Evolutionary conservation across 2,329 filamentous ascomycete genomes (phyloP).

Genomic region (Laburnicola sp.): DNA sequence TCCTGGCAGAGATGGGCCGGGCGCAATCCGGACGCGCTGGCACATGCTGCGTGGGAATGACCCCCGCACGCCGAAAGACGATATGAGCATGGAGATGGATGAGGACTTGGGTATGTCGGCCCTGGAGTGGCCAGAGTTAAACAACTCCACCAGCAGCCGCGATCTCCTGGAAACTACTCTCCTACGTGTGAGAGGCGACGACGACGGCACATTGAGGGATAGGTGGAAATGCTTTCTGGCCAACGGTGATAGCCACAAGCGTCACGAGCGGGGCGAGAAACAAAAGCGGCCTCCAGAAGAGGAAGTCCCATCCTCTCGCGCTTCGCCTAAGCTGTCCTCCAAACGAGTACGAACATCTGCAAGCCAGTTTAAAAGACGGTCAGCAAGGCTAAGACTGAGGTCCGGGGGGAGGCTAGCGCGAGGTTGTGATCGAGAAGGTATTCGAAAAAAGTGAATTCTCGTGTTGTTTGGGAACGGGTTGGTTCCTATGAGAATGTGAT

Average conservation of each 20-base stretch:
- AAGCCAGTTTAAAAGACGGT: background rate
- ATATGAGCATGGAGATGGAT: background rate
- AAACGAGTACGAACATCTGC: background rate
- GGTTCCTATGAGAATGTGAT: too few species aligned
- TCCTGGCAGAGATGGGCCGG: too few species aligned
- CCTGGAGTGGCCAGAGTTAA: conserved; percentile 4
- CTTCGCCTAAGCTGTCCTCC: background rate
- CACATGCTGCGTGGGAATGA: too few species aligned
- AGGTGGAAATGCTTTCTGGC: conserved; percentile 2
- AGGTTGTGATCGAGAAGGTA: too few species aligned
- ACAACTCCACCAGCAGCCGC: conserved; percentile 4
- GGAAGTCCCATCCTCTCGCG: background rate
- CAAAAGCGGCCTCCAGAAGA: background rate
- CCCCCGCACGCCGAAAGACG: background rate
- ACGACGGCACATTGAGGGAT: conserved; percentile 2
- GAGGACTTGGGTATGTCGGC: conserved; percentile 1
- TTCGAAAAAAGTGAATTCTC: too few species aligned
- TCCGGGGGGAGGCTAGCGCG: background rate
- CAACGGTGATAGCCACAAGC: background rate
- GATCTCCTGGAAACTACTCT: conserved; percentile 2
- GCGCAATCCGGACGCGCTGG: too few species aligned
- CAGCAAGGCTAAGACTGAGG: background rate
- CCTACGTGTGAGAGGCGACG: background rate
- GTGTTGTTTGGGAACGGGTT: too few species aligned
- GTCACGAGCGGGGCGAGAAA: background rate